Evolutionary conservation across 352 stramenopile genomes (phyloP).

Genomic region (Phytophthora sansomeana): DNA sequence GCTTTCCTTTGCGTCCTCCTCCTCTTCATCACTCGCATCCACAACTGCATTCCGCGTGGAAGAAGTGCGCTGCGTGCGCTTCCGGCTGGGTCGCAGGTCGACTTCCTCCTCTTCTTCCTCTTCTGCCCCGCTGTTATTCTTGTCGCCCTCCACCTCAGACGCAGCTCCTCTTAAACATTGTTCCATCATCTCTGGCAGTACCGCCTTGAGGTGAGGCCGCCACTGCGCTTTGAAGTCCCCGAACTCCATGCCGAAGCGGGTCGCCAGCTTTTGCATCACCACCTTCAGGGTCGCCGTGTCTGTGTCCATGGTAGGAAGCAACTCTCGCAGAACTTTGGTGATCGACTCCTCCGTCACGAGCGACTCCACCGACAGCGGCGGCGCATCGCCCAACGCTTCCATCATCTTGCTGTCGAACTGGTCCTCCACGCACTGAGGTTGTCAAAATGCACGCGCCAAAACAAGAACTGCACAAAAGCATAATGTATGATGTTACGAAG

Average conservation of each 20-base stretch:
- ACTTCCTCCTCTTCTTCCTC: constrained; percentile 42
- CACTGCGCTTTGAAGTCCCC: constrained; percentile 54
- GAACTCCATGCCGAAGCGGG: constrained; percentile 53
- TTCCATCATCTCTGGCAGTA: constrained; percentile 61
- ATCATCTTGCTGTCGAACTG: constrained; percentile 26
- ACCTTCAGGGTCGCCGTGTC: constrained; percentile 53
- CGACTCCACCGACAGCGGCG: constrained; percentile 12
- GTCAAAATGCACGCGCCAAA: constrained; percentile 33
- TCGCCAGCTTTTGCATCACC: constrained; percentile 61
- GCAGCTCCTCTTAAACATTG: constrained; percentile 32
- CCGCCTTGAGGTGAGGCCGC: constrained; percentile 54
- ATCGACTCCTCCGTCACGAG: constrained; percentile 40
- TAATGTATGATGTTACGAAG: neutral
- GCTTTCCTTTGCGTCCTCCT: constrained; percentile 31
- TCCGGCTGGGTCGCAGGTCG: constrained; percentile 34
- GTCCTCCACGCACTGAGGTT: constrained; percentile 10
- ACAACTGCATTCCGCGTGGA: constrained; percentile 45
- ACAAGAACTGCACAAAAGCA: constrained; percentile 5
- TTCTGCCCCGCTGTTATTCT: constrained; percentile 8
- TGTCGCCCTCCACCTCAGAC: constrained; percentile 23
- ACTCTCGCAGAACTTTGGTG: constrained; percentile 47
- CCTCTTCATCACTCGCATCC: constrained; percentile 58
- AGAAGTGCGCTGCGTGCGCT: constrained; percentile 26
- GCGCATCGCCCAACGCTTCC: constrained; percentile 36
- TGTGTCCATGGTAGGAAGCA: constrained; percentile 69